Evolutionary conservation across 768 basidiomycete species (phyloP).

Genomic region (Clitopilus hobsonii): DNA sequence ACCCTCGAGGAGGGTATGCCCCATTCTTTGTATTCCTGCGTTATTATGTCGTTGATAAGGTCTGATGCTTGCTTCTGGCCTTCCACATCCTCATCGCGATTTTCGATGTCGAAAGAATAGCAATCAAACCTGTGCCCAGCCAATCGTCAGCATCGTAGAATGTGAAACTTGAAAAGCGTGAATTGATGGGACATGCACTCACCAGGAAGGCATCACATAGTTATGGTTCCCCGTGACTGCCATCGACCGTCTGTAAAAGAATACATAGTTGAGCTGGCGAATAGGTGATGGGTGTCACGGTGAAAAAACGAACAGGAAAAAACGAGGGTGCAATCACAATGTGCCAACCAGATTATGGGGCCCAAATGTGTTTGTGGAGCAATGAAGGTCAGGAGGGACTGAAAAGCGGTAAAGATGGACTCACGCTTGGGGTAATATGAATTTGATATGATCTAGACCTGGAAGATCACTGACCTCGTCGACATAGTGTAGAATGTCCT

Average conservation of each 20-base stretch:
- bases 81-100: constrained; percentile 52
- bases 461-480: constrained; percentile 33
- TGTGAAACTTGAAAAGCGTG: background rate
- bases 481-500: constrained; percentile 53
- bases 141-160: background rate
- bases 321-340: background rate
- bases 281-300: background rate
- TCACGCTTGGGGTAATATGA: constrained; percentile 61
- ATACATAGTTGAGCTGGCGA: background rate
- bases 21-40: constrained; percentile 48
- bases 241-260: constrained; percentile 18
- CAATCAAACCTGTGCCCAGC: constrained; percentile 48
- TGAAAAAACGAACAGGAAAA: background rate
- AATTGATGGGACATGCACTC: background rate
- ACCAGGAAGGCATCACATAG: constrained; percentile 50
- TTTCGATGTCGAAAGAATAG: constrained; percentile 36
- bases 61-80: constrained; percentile 44
- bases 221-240: constrained; percentile 54
- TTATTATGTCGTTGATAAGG: constrained; percentile 52
- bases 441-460: constrained; percentile 57
- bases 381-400: background rate
- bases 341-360: background rate
- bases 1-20: background rate
- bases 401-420: background rate
- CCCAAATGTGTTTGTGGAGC: constrained; percentile 10